A percentile compares a stretch with the other conserved stretches of the same genome.
Evolutionary conservation across 306 rosid genomes (phyloP).

Genomic region (Carpinus fangiana): DNA sequence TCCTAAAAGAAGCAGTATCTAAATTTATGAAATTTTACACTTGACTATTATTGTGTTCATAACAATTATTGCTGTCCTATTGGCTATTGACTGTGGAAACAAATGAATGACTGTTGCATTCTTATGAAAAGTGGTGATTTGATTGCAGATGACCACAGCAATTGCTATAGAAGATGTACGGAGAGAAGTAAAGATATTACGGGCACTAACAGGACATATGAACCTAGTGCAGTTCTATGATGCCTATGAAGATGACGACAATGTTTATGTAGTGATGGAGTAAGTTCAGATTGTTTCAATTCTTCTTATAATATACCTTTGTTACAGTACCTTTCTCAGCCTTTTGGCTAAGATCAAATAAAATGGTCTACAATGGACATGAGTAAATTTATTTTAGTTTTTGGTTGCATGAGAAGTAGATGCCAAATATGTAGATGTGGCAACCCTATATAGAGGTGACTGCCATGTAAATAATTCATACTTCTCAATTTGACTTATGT

Average conservation of each 20-base stretch:
- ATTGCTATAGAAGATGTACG: conserved; percentile 83
- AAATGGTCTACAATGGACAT: neutral
- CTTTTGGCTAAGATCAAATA: neutral
- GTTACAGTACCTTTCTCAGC: neutral
- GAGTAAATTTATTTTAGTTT: neutral
- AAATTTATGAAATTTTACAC: conserved; percentile 3
- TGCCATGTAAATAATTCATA: neutral
- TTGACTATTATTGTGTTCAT: neutral
- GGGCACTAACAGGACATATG: conserved; percentile 73
- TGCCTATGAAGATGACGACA: conserved; percentile 77
- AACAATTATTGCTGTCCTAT: conserved; percentile 17
- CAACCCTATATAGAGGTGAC: neutral
- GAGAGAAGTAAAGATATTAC: conserved; percentile 86
- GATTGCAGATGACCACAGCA: conserved; percentile 81
- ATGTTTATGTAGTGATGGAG: conserved; percentile 87
- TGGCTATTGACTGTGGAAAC: conserved; percentile 16
- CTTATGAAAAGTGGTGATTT: conserved; percentile 31
- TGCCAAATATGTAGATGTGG: conserved; percentile 1
- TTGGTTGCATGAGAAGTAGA: neutral
- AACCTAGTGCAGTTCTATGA: conserved; percentile 83
- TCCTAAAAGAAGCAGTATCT: conserved; percentile 8
- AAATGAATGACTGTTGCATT: conserved; percentile 22
- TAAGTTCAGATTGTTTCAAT: conserved; percentile 41
- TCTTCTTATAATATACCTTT: neutral
- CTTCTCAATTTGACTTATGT: neutral